Evolutionary conservation across 257 asterid genomes (phyloP).

Genomic region (Nicotiana tabacum): DNA sequence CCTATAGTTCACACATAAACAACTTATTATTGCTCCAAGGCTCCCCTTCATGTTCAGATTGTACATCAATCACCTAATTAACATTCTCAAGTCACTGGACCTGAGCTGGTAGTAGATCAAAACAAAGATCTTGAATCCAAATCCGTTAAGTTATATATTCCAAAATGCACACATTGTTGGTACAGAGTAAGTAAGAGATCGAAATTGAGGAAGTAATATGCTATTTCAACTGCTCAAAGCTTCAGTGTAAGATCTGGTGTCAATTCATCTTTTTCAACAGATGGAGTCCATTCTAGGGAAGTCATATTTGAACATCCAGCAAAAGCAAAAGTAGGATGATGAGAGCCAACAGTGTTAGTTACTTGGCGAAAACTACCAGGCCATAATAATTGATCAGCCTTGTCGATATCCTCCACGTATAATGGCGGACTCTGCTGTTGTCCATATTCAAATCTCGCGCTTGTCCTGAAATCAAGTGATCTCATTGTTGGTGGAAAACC

Average conservation of each 20-base stretch:
- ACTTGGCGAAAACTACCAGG: constrained; percentile 52
- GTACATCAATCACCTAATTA: too few species aligned
- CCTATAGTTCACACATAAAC: too few species aligned
- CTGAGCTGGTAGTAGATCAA: too few species aligned
- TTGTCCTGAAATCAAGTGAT: constrained; percentile 22
- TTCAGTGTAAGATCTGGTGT: constrained; percentile 51
- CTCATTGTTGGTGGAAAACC: constrained; percentile 16
- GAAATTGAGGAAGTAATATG: neutral
- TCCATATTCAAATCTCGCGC: constrained; percentile 32
- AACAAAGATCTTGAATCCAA: too few species aligned
- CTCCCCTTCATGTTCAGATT: too few species aligned
- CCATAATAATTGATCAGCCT: constrained; percentile 32
- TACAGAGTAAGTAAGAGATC: constrained; percentile 8
- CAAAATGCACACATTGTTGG: constrained; percentile 4
- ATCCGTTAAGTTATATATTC: neutral
- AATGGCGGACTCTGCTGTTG: constrained; percentile 29
- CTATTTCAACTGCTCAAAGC: constrained; percentile 30
- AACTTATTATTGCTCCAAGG: too few species aligned
- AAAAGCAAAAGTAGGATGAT: constrained; percentile 20
- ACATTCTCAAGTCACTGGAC: too few species aligned
- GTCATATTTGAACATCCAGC: constrained; percentile 20
- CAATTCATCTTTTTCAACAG: constrained; percentile 18
- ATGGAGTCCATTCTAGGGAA: constrained; percentile 17
- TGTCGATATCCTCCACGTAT: constrained; percentile 28
- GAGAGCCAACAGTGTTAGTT: constrained; percentile 14